Percentiles rank a stretch among this genome's conserved stretches.
Evolutionary conservation across 2,329 filamentous ascomycete genomes (phyloP).

Genomic region (Aspergillus piperis): DNA sequence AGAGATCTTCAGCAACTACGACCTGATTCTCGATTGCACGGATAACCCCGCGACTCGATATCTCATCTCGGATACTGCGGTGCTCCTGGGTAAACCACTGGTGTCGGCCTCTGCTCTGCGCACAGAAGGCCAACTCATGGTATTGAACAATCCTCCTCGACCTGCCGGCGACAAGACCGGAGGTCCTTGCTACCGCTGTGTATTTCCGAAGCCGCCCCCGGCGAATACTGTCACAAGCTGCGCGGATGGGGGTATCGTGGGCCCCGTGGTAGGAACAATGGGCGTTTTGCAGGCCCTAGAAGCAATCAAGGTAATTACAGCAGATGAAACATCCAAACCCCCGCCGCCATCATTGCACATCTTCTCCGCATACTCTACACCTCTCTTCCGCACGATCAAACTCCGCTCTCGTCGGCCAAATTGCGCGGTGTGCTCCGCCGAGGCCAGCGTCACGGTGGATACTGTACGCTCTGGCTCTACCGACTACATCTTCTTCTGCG

Average conservation of each 20-base stretch:
- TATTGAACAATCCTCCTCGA: slow-evolving; percentile 77
- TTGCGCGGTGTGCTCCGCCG: slow-evolving; percentile 74
- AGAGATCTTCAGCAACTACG: slow-evolving; percentile 68
- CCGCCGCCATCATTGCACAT: slow-evolving; percentile 41
- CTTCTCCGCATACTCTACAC: slow-evolving; percentile 46
- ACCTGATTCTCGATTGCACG: slow-evolving; percentile 89
- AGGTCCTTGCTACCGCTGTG: slow-evolving; percentile 89
- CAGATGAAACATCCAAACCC: slow-evolving; percentile 25
- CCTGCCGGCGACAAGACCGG: slow-evolving; percentile 59
- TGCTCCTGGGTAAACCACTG: slow-evolving; percentile 75
- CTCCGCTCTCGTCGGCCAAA: slow-evolving; percentile 68
- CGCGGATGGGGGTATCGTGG: slow-evolving; percentile 88
- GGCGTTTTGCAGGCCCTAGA: slow-evolving; percentile 89
- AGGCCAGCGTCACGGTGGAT: slow-evolving; percentile 63
- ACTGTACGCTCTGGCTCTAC: slow-evolving; percentile 65
- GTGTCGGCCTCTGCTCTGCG: slow-evolving; percentile 88
- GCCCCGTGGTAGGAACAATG: slow-evolving; percentile 91
- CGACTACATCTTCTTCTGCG: slow-evolving; percentile 88
- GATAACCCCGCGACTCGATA: slow-evolving; percentile 92
- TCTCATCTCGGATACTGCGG: slow-evolving; percentile 85
- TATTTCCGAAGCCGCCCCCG: slow-evolving; percentile 86
- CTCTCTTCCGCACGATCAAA: slow-evolving; percentile 70
- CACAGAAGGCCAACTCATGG: slow-evolving; percentile 84
- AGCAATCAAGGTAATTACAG: slow-evolving; percentile 76
- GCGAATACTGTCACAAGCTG: slow-evolving; percentile 80